Evolutionary conservation across 176 grass and related monocot genomes (phyloP), one percentile per base, ranked within the genome.

Genomic region (Ananas comosus): DNA sequence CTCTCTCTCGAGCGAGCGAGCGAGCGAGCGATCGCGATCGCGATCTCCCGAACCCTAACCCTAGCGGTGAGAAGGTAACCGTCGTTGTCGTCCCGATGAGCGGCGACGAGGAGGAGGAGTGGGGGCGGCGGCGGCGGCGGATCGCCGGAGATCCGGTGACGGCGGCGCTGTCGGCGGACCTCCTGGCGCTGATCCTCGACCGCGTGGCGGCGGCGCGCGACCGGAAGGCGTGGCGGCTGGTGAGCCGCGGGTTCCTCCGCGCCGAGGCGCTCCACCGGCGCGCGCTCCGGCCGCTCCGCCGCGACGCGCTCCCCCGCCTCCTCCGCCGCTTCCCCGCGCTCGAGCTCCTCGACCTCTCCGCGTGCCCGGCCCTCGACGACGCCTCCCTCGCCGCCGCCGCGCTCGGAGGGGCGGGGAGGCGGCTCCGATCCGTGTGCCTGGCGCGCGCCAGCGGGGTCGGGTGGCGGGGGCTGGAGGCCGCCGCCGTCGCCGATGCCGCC

Each of bases 321-420:
- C 86, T 97, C 47, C 81, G 89, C 71, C 68, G 74, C 0, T 85
- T 72, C 65, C 65, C 71, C 1, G 66, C 86, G 19, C 86, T 97
- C 16, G 86, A 88, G 72, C 70, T 63, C 0, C 82, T 97, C 84
- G 89, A 92, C 71, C 80, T 97, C 69, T 97, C 93, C 18, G 78
- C 84, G 0, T 92, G 89, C 80, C 86, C 89, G 1, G 83, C 89
- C 1, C 82, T 97, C 27, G 94, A 97, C 59, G 89, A 92, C 74
- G 70, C 69, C 2, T 77, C 74, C 14, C 79, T 97, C 51, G 72
- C 86, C 2, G 72, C 86, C 2, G 71, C 81, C 0, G 78, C 88
- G 12, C 49, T 96, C 1, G 68, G 82, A 28, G 72, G 10, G 0
- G 69, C 27, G 0, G 75, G 77, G 13, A 69, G 64, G 63, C 66